Evolutionary conservation across 1,284 basidiomycete species (phyloP), one percentile per base, ranked within the genome.

Genomic region (Vanrija sp.): DNA sequence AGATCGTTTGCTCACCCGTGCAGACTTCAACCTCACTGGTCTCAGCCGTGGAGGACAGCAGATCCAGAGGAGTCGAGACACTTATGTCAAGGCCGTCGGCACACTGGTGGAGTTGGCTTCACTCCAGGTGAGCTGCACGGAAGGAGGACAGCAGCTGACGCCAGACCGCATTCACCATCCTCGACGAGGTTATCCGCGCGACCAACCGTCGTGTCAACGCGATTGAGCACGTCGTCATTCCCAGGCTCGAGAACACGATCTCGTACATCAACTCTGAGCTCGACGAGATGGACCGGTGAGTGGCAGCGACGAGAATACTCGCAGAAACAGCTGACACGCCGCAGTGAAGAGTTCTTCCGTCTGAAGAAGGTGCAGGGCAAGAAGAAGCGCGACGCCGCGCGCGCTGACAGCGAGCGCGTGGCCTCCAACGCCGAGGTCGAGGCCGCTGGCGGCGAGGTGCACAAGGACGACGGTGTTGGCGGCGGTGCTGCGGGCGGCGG

Each of bases 161-260:
- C 29, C 88, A 96, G 80, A 98, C 96, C 0, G 96, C 96, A 6
- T 99, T 99, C 80, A 95, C 90, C 53, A 98, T 98, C 65, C 83
- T 99, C 25, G 96, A 99, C 76, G 96, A 98, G 78, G 96, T 98
- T 58, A 99, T 99, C 72, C 87, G 92, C 52, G 92, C 95, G 44
- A 98, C 96, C 26, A 99, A 98, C 76, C 87, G 96, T 45, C 86
- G 96, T 63, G 96, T 99, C 34, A 99, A 99, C 69, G 96, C 96
- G 5, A 96, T 99, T 67, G 96, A 99, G 73, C 92, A 99, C 74
- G 87, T 99, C 65, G 83, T 99, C 68, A 98, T 99, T 57, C 96
- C 96, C 14, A 83, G 87, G 48, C 80, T 99, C 46, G 95, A 98
- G 58, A 98, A 98, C 76, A 98, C 96, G 6, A 92, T 98, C 81